Evolutionary conservation across 1,284 basidiomycete genomes (phyloP).

Genomic region (Puccinia triticina): DNA sequence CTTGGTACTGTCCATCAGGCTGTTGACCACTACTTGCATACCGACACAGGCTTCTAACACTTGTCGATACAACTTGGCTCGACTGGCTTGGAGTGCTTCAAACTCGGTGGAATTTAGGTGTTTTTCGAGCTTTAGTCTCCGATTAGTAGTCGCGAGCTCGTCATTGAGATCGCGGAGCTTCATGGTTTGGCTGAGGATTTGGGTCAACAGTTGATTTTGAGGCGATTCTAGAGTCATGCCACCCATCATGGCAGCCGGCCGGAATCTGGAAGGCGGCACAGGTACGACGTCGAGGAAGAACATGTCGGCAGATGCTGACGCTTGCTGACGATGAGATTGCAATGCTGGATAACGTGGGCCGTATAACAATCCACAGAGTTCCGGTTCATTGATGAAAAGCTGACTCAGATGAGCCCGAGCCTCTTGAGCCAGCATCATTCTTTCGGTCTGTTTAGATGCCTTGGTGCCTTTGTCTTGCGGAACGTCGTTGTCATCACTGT

Average conservation of each 20-base stretch:
- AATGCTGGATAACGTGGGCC: slow-evolving; percentile 82
- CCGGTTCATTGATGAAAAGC: slow-evolving; percentile 80
- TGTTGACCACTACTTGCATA: slow-evolving; percentile 92
- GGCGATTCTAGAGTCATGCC: slow-evolving; percentile 94
- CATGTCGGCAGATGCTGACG: slow-evolving; percentile 74
- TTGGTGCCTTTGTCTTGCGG: slow-evolving; percentile 58
- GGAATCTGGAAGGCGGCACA: slow-evolving; percentile 91
- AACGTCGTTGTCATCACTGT: slow-evolving; percentile 52
- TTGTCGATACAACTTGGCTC: slow-evolving; percentile 69
- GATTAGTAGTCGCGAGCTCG: slow-evolving; percentile 68
- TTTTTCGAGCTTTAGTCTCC: slow-evolving; percentile 62
- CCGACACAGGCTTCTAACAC: slow-evolving; percentile 83
- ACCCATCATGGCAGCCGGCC: slow-evolving; percentile 88
- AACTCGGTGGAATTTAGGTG: slow-evolving; percentile 60
- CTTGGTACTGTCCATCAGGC: slow-evolving; percentile 95
- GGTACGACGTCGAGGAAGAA: slow-evolving; percentile 95
- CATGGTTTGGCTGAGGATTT: slow-evolving; percentile 79
- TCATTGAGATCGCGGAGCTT: slow-evolving; percentile 77
- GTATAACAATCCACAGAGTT: slow-evolving; percentile 83
- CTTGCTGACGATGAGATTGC: slow-evolving; percentile 53
- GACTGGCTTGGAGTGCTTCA: slow-evolving; percentile 58
- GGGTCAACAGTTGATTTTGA: slow-evolving; percentile 90
- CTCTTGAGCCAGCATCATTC: slow-evolving; percentile 86
- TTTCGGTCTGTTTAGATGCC: slow-evolving; percentile 75
- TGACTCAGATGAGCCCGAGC: slow-evolving; percentile 88